Evolutionary conservation across 176 grass and related monocot genomes (phyloP).

Genomic region (Hordeum vulgare): MorexV3_pseudomolecules_assembly NC_058521.1:489472604-489473103

Average conservation of each 20-base stretch:
- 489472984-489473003: background rate
- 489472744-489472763: conserved; percentile 23
- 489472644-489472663: conserved; percentile 24
- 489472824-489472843: conserved; percentile 50
- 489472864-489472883: background rate
- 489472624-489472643: conserved; percentile 31
- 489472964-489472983: background rate
- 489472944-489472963: conserved; percentile 5
- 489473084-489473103: background rate
- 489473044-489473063: background rate
- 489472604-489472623: background rate
- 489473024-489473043: background rate
- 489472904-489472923: background rate
- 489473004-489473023: background rate
- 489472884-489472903: background rate
- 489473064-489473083: background rate
- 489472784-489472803: conserved; percentile 32
- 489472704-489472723: conserved; percentile 23
- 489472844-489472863: background rate
- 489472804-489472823: conserved; percentile 69
- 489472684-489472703: conserved; percentile 9
- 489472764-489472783: conserved; percentile 29
- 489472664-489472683: conserved; percentile 9
- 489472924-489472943: background rate
- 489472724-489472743: conserved; percentile 16